A percentile compares a stretch with the other conserved stretches of the same genome.
Evolutionary conservation across 176 grass and related monocot species (phyloP).

Genomic region (Raddia distichophylla): DNA sequence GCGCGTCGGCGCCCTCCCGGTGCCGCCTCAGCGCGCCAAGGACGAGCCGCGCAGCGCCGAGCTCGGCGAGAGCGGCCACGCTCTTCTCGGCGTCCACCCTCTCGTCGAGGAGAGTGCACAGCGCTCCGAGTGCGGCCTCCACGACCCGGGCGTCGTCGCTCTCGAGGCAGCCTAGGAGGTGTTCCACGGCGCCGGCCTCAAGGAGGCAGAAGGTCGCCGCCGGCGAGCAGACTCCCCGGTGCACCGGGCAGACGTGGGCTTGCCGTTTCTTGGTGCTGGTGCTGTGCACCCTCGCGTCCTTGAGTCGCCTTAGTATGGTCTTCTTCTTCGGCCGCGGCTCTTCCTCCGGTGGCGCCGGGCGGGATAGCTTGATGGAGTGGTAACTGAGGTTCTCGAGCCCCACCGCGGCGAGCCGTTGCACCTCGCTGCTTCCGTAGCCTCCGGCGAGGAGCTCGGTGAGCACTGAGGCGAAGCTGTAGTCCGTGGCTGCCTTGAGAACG

Average conservation of each 20-base stretch:
- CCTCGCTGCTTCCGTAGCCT: conserved; percentile 53
- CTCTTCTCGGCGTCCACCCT: conserved; percentile 71
- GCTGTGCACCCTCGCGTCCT: conserved; percentile 51
- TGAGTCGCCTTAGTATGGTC: conserved; percentile 49
- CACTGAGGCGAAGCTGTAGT: conserved; percentile 56
- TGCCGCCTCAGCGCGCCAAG: conserved; percentile 66
- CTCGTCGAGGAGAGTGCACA: conserved; percentile 78
- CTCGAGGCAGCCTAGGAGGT: conserved; percentile 68
- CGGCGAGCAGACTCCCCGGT: conserved; percentile 65
- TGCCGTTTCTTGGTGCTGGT: conserved; percentile 37
- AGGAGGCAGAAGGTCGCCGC: conserved; percentile 68
- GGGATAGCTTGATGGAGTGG: conserved; percentile 72
- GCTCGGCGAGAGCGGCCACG: conserved; percentile 45
- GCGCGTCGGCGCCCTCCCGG: conserved; percentile 42
- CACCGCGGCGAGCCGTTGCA: conserved; percentile 66
- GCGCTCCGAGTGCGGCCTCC: conserved; percentile 63
- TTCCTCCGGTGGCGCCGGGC: conserved; percentile 42
- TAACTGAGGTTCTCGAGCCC: conserved; percentile 84
- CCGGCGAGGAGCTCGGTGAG: conserved; percentile 56
- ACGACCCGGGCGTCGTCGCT: conserved; percentile 59
- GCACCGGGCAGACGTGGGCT: conserved; percentile 55
- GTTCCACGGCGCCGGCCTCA: conserved; percentile 53
- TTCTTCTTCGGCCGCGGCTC: conserved; percentile 50
- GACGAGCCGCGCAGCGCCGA: conserved; percentile 45
- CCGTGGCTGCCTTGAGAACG: conserved; percentile 57